phyloP scores from a whole-genome alignment of 2,329 filamentous ascomycete genomes.

The Aspergillus quadrilineatus region DNA sequence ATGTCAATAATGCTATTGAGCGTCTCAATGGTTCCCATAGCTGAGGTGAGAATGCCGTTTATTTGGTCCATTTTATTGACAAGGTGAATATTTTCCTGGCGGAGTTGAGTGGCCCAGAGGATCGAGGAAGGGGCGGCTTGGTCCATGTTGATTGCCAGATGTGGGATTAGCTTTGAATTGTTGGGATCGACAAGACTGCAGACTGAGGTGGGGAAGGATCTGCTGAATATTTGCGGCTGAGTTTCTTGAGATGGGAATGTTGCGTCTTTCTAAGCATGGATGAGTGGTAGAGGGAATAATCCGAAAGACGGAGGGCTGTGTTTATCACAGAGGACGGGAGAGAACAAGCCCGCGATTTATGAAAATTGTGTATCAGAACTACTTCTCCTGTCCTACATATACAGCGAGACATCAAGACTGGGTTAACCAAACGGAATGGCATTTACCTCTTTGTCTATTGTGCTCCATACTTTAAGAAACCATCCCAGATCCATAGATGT shows the following conservation, averaged over 20 bases:
- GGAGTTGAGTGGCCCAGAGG: constrained; percentile 43
- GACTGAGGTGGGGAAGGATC: not conserved
- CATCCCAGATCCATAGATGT: constrained; percentile 29
- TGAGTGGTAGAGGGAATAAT: not conserved
- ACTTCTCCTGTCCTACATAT: not conserved
- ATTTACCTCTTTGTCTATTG: constrained; percentile 38
- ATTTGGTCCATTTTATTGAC: constrained; percentile 27
- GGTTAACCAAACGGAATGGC: constrained; percentile 26
- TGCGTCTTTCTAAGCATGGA: not conserved
- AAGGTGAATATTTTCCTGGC: constrained; percentile 36
- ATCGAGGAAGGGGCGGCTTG: constrained; percentile 23
- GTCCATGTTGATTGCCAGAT: not conserved
- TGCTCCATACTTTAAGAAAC: constrained; percentile 26
- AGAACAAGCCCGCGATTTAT: not conserved
- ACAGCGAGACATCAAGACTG: not conserved
- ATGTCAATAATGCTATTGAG: constrained; percentile 9
- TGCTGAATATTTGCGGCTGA: not conserved
- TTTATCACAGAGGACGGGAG: not conserved
- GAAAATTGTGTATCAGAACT: not conserved
- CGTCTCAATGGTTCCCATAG: constrained; percentile 6
- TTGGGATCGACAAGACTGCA: not conserved
- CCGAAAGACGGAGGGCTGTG: not conserved
- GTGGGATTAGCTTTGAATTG: not conserved
- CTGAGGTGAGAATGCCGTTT: constrained; percentile 14
- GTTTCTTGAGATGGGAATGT: not conserved